Percentiles rank a stretch among this genome's conserved stretches.
phyloP scores from a whole-genome alignment of 1,139 yeast species.

The Candida buenavistaensis region DNA sequence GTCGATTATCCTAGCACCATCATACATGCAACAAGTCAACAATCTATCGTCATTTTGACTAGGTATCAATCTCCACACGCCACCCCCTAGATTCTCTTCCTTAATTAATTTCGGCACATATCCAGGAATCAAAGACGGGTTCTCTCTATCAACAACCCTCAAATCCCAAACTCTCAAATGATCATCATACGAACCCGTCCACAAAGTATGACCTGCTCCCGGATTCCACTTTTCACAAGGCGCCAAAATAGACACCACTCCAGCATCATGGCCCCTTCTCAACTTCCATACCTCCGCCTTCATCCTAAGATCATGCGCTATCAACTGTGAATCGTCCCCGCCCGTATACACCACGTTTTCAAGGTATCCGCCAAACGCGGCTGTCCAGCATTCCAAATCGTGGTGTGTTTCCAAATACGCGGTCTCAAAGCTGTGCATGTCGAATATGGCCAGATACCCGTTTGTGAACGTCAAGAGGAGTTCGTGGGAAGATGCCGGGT shows the following conservation, averaged over 20 bases:
- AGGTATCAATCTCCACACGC: slow-evolving; percentile 90
- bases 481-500: slow-evolving; percentile 42
- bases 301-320: slow-evolving; percentile 72
- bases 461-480: slow-evolving; percentile 60
- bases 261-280: slow-evolving; percentile 72
- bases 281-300: slow-evolving; percentile 53
- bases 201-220: slow-evolving; percentile 47
- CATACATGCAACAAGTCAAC: slow-evolving; percentile 90
- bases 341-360: slow-evolving; percentile 74
- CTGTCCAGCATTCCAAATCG: slow-evolving; percentile 87
- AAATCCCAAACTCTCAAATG: slow-evolving; percentile 67
- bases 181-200: slow-evolving; percentile 96
- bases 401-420: slow-evolving; percentile 40
- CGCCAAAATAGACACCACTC: slow-evolving; percentile 76
- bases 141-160: slow-evolving; percentile 47
- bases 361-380: slow-evolving; percentile 66
- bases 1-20: slow-evolving; percentile 75
- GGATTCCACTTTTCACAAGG: slow-evolving; percentile 44
- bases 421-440: slow-evolving; percentile 18
- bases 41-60: slow-evolving; percentile 54
- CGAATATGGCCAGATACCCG: slow-evolving; percentile 48
- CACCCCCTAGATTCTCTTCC: slow-evolving; percentile 72
- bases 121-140: slow-evolving; percentile 43
- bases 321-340: slow-evolving; percentile 81
- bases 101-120: slow-evolving; percentile 46